These are phyloP conservation scores for Botryosphaeria agaves DNA, from an alignment of 2,329 filamentous ascomycete genomes.

Conservation along the genomic window DNA sequence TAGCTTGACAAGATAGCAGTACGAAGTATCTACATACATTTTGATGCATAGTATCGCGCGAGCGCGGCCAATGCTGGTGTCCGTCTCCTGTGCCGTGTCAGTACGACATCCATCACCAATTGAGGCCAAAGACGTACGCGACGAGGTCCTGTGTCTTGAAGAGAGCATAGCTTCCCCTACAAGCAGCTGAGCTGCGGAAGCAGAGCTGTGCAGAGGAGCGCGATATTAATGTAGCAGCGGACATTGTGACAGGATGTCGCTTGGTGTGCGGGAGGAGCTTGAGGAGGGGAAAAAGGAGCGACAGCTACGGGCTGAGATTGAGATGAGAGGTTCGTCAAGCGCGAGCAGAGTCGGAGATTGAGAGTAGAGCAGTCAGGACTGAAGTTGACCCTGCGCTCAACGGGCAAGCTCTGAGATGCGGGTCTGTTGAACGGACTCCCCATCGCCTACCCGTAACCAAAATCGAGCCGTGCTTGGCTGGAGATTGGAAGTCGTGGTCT, in stretches of 20 bases:
- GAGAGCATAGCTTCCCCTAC: slow-evolving; percentile 6
- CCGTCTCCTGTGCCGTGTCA: slow-evolving; percentile 18
- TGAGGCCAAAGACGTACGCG: slow-evolving; percentile 14
- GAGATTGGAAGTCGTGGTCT: too few species aligned
- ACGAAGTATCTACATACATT: too few species aligned
- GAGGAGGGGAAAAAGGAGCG: neutral
- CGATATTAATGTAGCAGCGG: slow-evolving; percentile 30
- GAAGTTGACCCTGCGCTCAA: too few species aligned
- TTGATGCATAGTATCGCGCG: slow-evolving; percentile 50
- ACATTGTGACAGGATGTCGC: slow-evolving; percentile 25
- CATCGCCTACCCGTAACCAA: too few species aligned
- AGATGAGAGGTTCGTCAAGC: too few species aligned
- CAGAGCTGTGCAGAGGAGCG: slow-evolving; percentile 26
- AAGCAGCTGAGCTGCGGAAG: slow-evolving; percentile 11
- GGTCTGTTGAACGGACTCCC: too few species aligned
- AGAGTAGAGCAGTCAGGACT: too few species aligned
- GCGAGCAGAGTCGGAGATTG: too few species aligned
- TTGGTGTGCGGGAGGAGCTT: neutral
- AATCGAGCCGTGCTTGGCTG: too few species aligned
- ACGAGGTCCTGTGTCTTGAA: slow-evolving; percentile 15
- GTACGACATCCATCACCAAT: too few species aligned
- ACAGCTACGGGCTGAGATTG: neutral
- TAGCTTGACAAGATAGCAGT: too few species aligned
- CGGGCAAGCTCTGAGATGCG: too few species aligned
- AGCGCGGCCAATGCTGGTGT: slow-evolving; percentile 40